phyloP scores from a whole-genome alignment of 108 stramenopile species.

The Cylindrotheca closterium region DNA sequence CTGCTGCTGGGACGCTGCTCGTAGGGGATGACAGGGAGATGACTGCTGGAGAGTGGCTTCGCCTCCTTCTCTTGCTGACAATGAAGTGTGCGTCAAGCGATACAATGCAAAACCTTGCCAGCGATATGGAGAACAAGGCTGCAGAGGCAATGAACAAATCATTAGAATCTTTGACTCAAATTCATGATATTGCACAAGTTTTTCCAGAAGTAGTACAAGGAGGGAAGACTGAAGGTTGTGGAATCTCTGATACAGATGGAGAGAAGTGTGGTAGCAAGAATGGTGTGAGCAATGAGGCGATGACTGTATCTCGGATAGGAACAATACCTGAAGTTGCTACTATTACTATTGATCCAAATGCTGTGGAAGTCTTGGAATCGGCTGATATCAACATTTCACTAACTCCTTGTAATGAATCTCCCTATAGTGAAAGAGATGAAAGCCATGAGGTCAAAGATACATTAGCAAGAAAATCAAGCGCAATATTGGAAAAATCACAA shows the following conservation, averaged over 20 bases:
- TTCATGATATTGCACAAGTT: slow-evolving; percentile 29
- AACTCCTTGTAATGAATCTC: too few relatives aligned
- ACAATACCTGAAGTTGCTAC: slow-evolving; percentile 3
- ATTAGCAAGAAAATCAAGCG: slow-evolving; percentile 40
- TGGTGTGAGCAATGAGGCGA: not conserved
- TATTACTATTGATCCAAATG: slow-evolving; percentile 31
- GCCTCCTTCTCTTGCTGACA: slow-evolving; percentile 59
- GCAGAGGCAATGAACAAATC: slow-evolving; percentile 40
- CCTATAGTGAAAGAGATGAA: too few relatives aligned
- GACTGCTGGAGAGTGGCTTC: slow-evolving; percentile 69
- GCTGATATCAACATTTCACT: slow-evolving; percentile 33
- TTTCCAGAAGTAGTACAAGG: slow-evolving; percentile 32
- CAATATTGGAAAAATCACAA: slow-evolving; percentile 51
- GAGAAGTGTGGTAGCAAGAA: not conserved
- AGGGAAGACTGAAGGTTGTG: slow-evolving; percentile 16
- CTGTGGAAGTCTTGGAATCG: slow-evolving; percentile 44
- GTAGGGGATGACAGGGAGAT: slow-evolving; percentile 59
- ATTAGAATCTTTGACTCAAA: slow-evolving; percentile 20
- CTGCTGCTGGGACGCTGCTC: slow-evolving; percentile 51
- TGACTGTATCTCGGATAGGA: not conserved
- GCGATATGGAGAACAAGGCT: slow-evolving; percentile 53
- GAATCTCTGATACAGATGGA: not conserved
- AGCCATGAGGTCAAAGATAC: too few relatives aligned
- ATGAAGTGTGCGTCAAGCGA: slow-evolving; percentile 83
- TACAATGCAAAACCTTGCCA: slow-evolving; percentile 56